These are phyloP conservation scores for Ricinus communis DNA, from an alignment of 345 rosid species.

Conservation along the genomic window DNA sequence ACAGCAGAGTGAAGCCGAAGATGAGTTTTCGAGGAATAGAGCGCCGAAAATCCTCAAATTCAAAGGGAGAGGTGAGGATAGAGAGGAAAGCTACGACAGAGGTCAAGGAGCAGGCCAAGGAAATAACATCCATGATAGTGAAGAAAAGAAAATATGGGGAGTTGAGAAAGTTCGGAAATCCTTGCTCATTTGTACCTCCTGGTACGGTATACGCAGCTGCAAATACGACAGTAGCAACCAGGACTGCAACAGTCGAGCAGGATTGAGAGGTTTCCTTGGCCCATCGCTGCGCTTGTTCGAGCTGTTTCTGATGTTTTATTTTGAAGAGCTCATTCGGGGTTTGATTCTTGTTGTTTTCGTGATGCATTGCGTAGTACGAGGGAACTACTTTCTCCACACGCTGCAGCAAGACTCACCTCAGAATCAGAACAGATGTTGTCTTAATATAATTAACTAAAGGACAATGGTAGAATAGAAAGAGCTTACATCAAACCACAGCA, in stretches of 20 bases:
- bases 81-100: slow-evolving; percentile 35
- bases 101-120: slow-evolving; percentile 20
- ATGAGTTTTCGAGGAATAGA: slow-evolving; percentile 16
- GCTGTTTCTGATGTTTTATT: background rate
- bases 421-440: too few relatives aligned
- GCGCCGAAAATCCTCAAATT: slow-evolving; percentile 3
- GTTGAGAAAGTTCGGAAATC: slow-evolving; percentile 7
- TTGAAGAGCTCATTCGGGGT: slow-evolving; percentile 14
- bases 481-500: slow-evolving; percentile 33
- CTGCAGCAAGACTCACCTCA: slow-evolving; percentile 4
- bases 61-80: slow-evolving; percentile 17
- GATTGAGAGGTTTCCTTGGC: slow-evolving; percentile 21
- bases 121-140: slow-evolving; percentile 21
- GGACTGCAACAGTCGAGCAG: slow-evolving; percentile 26
- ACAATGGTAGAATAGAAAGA: too few relatives aligned
- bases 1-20: slow-evolving; percentile 27
- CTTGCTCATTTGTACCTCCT: slow-evolving; percentile 16
- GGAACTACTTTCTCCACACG: background rate
- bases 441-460: too few relatives aligned
- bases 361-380: slow-evolving; percentile 6
- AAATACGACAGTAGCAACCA: slow-evolving; percentile 23
- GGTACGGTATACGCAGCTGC: slow-evolving; percentile 23
- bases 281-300: slow-evolving; percentile 18
- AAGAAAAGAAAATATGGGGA: slow-evolving; percentile 20
- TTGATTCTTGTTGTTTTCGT: background rate